A percentile compares a stretch with the other conserved stretches of the same genome.
These are phyloP conservation scores for Bipolaris bicolor DNA, from an alignment of 2,329 filamentous ascomycete genomes.

Conservation along the genomic window DNA sequence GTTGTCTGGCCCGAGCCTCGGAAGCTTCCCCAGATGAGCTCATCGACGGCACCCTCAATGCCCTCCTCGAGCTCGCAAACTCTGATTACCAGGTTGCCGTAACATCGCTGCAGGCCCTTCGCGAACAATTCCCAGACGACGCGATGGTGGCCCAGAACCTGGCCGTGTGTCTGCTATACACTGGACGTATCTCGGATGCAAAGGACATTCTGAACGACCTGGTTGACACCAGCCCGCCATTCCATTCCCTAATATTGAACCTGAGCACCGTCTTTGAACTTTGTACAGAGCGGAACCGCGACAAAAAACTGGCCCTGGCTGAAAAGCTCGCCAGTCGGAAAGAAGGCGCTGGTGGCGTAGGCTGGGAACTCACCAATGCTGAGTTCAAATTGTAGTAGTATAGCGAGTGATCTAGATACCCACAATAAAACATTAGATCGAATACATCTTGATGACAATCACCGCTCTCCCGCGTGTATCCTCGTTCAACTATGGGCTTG, in stretches of 20 bases:
- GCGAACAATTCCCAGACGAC: slow-evolving; percentile 57
- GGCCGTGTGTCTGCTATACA: slow-evolving; percentile 83
- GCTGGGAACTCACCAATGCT: slow-evolving; percentile 73
- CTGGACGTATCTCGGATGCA: slow-evolving; percentile 70
- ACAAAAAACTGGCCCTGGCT: slow-evolving; percentile 72
- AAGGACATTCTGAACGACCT: slow-evolving; percentile 70
- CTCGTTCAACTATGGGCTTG: neutral
- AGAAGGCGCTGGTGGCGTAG: slow-evolving; percentile 56
- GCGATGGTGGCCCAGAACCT: slow-evolving; percentile 82
- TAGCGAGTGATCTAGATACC: slow-evolving; percentile 1
- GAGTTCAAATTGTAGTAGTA: slow-evolving; percentile 76
- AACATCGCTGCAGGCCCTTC: slow-evolving; percentile 63
- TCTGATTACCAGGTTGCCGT: slow-evolving; percentile 72
- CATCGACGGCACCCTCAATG: slow-evolving; percentile 59
- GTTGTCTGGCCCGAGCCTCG: slow-evolving; percentile 54
- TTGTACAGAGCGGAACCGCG: slow-evolving; percentile 76
- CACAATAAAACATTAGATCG: neutral
- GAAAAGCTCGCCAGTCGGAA: slow-evolving; percentile 70
- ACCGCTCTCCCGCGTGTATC: neutral
- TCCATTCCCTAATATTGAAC: slow-evolving; percentile 86
- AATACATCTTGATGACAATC: neutral
- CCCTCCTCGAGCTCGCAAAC: slow-evolving; percentile 79
- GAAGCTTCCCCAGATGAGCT: slow-evolving; percentile 33
- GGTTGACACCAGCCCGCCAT: slow-evolving; percentile 63
- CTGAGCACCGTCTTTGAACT: slow-evolving; percentile 90